Evolutionary conservation across 1,284 basidiomycete genomes (phyloP).

Genomic region (Heterobasidion irregulare): DNA sequence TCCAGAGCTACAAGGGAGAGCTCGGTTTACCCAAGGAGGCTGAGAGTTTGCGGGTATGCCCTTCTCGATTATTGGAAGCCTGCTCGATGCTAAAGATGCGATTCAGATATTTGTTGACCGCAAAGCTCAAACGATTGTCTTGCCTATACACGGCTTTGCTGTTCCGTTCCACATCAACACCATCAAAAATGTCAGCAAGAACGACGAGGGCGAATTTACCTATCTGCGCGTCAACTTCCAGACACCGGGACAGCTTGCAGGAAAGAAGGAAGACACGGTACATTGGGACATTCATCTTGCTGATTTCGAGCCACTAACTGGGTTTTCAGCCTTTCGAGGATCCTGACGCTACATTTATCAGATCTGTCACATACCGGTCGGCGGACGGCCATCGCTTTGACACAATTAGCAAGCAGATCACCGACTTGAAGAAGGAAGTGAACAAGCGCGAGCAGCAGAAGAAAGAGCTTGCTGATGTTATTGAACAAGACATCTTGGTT

Average conservation of each 20-base stretch:
- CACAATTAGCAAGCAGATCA: slow-evolving; percentile 86
- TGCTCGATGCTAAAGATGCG: slow-evolving; percentile 5
- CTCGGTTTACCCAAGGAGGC: slow-evolving; percentile 78
- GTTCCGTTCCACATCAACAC: slow-evolving; percentile 99
- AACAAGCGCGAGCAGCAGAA: slow-evolving; percentile 97
- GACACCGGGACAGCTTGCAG: slow-evolving; percentile 94
- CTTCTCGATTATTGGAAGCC: neutral
- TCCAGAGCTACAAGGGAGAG: slow-evolving; percentile 96
- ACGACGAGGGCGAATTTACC: slow-evolving; percentile 93
- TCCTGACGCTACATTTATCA: slow-evolving; percentile 93
- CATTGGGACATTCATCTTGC: slow-evolving; percentile 8
- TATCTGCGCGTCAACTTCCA: slow-evolving; percentile 98
- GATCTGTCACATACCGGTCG: slow-evolving; percentile 92
- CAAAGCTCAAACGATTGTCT: slow-evolving; percentile 81
- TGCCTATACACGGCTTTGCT: slow-evolving; percentile 93
- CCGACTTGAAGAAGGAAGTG: slow-evolving; percentile 92
- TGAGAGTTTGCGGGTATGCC: slow-evolving; percentile 64
- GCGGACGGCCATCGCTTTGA: slow-evolving; percentile 87
- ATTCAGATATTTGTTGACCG: slow-evolving; percentile 85
- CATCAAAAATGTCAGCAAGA: slow-evolving; percentile 97
- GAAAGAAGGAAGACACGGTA: slow-evolving; percentile 98
- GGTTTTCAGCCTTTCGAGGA: slow-evolving; percentile 84
- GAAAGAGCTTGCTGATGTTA: slow-evolving; percentile 96
- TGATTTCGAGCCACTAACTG: neutral
- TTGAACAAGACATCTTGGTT: slow-evolving; percentile 87